These are phyloP conservation scores for Cladorrhinum sp. DNA, from an alignment of 2,329 filamentous ascomycete genomes.

Conservation along the genomic window DNA sequence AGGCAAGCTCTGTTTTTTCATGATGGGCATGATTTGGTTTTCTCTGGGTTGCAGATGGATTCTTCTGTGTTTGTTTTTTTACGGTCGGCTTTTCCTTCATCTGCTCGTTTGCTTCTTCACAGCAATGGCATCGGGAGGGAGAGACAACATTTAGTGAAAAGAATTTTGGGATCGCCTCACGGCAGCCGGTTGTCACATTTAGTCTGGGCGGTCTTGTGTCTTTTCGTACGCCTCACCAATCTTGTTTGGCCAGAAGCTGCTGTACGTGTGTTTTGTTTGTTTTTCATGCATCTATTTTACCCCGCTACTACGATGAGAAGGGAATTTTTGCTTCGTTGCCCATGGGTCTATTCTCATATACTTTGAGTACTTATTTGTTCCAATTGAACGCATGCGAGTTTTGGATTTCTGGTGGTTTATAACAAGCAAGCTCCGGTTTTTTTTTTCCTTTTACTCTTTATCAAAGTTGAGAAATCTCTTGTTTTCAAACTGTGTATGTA, in stretches of 20 bases:
- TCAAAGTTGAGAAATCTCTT: too few relatives aligned
- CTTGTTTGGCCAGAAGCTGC: background rate
- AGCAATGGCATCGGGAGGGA: background rate
- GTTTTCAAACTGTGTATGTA: background rate
- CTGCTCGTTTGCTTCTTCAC: background rate
- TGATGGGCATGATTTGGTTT: background rate
- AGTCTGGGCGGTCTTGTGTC: background rate
- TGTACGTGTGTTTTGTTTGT: background rate
- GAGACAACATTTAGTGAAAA: background rate
- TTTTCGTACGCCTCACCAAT: background rate
- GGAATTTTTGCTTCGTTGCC: background rate
- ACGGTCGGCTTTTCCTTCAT: background rate
- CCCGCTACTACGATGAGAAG: background rate
- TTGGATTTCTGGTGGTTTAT: too few relatives aligned
- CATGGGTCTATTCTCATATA: background rate
- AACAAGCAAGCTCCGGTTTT: background rate
- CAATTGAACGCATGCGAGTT: background rate
- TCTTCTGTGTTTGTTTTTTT: background rate
- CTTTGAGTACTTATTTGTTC: too few relatives aligned
- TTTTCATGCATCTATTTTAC: background rate
- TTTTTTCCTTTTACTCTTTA: background rate
- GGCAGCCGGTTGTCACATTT: slow-evolving; percentile 1
- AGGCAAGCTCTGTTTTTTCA: background rate
- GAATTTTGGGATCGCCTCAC: background rate
- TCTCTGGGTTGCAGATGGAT: background rate